A percentile compares a stretch with the other conserved stretches of the same genome.
phyloP scores from a whole-genome alignment of 2,329 filamentous ascomycete genomes.

The Xylaria sp. region DNA sequence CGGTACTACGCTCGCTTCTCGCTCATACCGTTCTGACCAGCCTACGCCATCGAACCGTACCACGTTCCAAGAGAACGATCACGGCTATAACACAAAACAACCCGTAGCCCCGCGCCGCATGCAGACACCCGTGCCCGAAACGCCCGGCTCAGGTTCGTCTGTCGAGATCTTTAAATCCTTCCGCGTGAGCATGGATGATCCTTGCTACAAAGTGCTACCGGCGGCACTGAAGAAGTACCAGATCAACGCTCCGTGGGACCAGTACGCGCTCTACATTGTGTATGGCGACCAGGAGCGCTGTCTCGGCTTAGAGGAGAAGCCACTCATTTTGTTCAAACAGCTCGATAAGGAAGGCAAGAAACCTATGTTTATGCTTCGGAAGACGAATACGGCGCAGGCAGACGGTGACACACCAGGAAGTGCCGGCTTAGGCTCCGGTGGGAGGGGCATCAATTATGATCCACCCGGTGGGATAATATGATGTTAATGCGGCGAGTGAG shows the following conservation, averaged over 20 bases:
- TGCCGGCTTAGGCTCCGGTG: slow-evolving; percentile 43
- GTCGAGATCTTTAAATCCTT: slow-evolving; percentile 99
- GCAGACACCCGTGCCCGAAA: slow-evolving; percentile 59
- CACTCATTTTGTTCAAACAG: slow-evolving; percentile 93
- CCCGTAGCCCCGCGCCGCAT: slow-evolving; percentile 48
- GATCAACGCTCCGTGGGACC: slow-evolving; percentile 94
- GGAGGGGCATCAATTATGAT: slow-evolving; percentile 47
- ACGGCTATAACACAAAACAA: slow-evolving; percentile 36
- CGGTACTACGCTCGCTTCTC: slow-evolving; percentile 51
- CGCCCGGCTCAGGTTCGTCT: slow-evolving; percentile 51
- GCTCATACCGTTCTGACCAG: slow-evolving; percentile 55
- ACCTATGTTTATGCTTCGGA: slow-evolving; percentile 97
- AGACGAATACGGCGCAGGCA: slow-evolving; percentile 51
- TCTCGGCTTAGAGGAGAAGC: slow-evolving; percentile 85
- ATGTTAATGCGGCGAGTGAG: slow-evolving; percentile 3
- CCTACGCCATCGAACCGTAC: slow-evolving; percentile 50
- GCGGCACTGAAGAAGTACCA: slow-evolving; percentile 97
- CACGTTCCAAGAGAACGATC: slow-evolving; percentile 50
- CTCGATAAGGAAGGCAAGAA: slow-evolving; percentile 95
- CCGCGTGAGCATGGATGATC: slow-evolving; percentile 95
- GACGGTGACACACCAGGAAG: slow-evolving; percentile 50
- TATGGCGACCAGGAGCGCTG: slow-evolving; percentile 98
- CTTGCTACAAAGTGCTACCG: slow-evolving; percentile 93
- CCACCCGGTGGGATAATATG: slow-evolving; percentile 57
- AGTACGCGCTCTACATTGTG: slow-evolving; percentile 96